Conservation (phyloP, 306 rosid species). For the Cucurbita pepo region DNA sequence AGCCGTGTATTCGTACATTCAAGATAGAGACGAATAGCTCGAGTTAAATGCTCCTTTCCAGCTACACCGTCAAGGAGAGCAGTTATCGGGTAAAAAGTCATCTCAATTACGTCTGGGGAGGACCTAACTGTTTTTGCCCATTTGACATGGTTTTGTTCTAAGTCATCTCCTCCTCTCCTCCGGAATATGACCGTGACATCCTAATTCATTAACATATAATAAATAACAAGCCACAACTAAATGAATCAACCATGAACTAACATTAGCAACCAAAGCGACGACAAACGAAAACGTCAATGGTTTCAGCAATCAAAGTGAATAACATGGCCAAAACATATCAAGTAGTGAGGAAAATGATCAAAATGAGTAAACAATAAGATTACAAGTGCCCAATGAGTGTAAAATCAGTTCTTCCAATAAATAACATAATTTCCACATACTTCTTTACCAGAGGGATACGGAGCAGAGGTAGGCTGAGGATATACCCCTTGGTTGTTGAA, state of each 20-base stretch:
- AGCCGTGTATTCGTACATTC: conserved; percentile 41
- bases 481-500: conserved; percentile 72
- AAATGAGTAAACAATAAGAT: neutral
- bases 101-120: conserved; percentile 65
- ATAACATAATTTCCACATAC: conserved; percentile 24
- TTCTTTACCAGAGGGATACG: conserved; percentile 59
- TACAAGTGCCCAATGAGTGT: neutral
- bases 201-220: conserved; percentile 22
- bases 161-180: conserved; percentile 87
- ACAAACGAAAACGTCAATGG: neutral
- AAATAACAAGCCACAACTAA: neutral
- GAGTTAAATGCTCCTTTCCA: conserved; percentile 50
- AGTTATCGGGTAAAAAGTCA: conserved; percentile 53
- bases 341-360: neutral
- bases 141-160: conserved; percentile 53
- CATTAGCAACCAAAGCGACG: neutral
- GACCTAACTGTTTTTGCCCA: conserved; percentile 47
- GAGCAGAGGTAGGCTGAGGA: conserved; percentile 65
- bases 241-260: neutral
- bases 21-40: conserved; percentile 72
- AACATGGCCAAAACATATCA: neutral
- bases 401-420: neutral
- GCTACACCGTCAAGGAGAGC: conserved; percentile 48
- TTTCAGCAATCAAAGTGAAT: neutral
- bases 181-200: conserved; percentile 74